Conservation (phyloP, 495 filamentous ascomycete species). For the Bombardia bombarda region DNA sequence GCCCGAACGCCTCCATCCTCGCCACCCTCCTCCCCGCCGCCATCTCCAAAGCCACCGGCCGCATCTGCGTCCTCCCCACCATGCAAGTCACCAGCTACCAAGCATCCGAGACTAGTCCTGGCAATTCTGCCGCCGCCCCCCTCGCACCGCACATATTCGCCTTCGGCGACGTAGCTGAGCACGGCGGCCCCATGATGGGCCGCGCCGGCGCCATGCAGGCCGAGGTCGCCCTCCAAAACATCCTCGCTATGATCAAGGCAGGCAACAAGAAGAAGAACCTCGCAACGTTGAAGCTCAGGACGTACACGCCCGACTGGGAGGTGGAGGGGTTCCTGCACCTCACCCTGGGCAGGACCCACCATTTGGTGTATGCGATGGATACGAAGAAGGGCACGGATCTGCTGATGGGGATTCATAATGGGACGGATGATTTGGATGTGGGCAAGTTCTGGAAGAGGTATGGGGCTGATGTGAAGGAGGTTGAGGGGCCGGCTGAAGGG, state of each 20-base stretch:
- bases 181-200: constrained; percentile 43
- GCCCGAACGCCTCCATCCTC: constrained; percentile 46
- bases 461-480: background rate
- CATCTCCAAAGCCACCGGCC: constrained; percentile 39
- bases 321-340: constrained; percentile 22
- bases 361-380: background rate
- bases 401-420: background rate
- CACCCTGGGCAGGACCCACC: constrained; percentile 15
- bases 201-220: constrained; percentile 46
- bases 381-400: background rate
- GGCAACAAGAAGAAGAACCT: constrained; percentile 12
- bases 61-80: constrained; percentile 46
- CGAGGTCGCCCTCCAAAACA: constrained; percentile 44
- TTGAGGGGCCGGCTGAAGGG: too few species aligned
- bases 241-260: constrained; percentile 36
- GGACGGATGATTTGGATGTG: background rate
- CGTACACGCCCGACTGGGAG: constrained; percentile 23
- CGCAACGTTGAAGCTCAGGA: too few species aligned
- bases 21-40: constrained; percentile 31
- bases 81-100: constrained; percentile 43
- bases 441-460: constrained; percentile 9
- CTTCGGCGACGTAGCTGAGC: constrained; percentile 55
- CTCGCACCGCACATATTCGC: constrained; percentile 41
- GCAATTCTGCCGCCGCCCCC: constrained; percentile 24
- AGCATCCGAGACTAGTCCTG: too few species aligned